These are phyloP conservation scores for Leishmania martiniquensis DNA, from an alignment of 208 protist genomes.

Conservation along the genomic window DNA sequence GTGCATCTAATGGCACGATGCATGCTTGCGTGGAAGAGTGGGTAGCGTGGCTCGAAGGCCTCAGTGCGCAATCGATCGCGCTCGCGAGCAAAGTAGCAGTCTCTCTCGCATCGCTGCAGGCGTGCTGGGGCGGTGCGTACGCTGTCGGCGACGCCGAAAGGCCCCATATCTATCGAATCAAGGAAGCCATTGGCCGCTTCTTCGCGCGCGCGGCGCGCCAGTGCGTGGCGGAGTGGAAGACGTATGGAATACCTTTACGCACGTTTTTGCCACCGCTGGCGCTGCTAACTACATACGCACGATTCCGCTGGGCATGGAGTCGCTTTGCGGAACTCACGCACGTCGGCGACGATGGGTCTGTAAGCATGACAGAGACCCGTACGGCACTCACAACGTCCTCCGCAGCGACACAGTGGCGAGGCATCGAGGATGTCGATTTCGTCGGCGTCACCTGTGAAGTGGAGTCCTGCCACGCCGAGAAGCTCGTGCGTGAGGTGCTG, in stretches of 20 bases:
- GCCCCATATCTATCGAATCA: neutral
- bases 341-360: neutral
- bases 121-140: neutral
- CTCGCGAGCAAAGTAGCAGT: slow-evolving; percentile 6
- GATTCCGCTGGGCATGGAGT: slow-evolving; percentile 12
- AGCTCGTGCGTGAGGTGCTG: slow-evolving; percentile 25
- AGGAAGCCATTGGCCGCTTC: neutral
- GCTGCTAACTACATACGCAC: slow-evolving; percentile 9
- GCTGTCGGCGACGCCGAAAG: neutral
- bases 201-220: neutral
- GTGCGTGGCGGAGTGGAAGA: slow-evolving; percentile 4
- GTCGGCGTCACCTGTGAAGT: neutral
- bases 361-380: neutral
- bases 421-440: neutral
- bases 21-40: slow-evolving; percentile 4
- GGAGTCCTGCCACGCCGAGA: slow-evolving; percentile 14
- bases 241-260: slow-evolving; percentile 1
- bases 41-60: neutral
- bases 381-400: neutral
- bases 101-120: neutral
- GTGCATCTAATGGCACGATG: neutral
- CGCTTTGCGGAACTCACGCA: neutral
- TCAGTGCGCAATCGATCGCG: neutral
- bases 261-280: slow-evolving; percentile 8
- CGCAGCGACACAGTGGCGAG: neutral